A percentile compares a stretch with the other conserved stretches of the same genome.
Evolutionary conservation across 371 early-diverging fungal genomes (phyloP).

Genomic region (Actinomortierella wolfii): DNA sequence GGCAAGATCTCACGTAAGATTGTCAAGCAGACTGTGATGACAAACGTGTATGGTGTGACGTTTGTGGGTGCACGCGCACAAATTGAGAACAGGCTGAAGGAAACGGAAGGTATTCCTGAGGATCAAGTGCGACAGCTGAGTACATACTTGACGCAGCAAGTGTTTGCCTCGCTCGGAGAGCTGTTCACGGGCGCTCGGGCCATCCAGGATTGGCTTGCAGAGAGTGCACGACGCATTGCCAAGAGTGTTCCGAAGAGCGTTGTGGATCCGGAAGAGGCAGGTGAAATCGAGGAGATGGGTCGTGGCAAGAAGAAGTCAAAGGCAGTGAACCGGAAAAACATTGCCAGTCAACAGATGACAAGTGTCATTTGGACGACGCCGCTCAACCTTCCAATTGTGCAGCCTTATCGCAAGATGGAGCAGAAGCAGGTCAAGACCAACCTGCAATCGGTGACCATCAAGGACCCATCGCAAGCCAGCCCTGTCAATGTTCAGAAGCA

Average conservation of each 20-base stretch:
- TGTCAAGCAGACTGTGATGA: constrained; percentile 99
- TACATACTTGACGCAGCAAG: constrained; percentile 79
- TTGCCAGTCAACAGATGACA: constrained; percentile 69
- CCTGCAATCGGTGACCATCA: constrained; percentile 81
- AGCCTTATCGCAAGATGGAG: constrained; percentile 88
- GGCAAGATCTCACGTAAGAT: constrained; percentile 90
- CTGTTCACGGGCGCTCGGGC: constrained; percentile 90
- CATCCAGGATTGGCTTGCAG: constrained; percentile 94
- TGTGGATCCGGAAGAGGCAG: constrained; percentile 53
- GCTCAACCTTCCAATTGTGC: constrained; percentile 92
- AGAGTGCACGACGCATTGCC: constrained; percentile 85
- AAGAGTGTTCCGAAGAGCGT: constrained; percentile 67
- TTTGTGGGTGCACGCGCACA: constrained; percentile 93
- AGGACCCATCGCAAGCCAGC: constrained; percentile 69
- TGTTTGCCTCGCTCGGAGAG: constrained; percentile 87
- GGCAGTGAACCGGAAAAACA: constrained; percentile 11
- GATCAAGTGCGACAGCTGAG: constrained; percentile 59
- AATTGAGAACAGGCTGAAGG: constrained; percentile 82
- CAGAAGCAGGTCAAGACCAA: constrained; percentile 71
- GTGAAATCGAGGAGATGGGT: constrained; percentile 45
- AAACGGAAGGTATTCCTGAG: constrained; percentile 64
- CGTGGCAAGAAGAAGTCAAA: constrained; percentile 25
- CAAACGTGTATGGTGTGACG: constrained; percentile 98
- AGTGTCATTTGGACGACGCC: constrained; percentile 98
- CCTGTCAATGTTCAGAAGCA: constrained; percentile 93